Evolutionary conservation across 1,284 basidiomycete species (phyloP), one percentile per base, ranked within the genome.

Genomic region (Puccinia polysora): DNA sequence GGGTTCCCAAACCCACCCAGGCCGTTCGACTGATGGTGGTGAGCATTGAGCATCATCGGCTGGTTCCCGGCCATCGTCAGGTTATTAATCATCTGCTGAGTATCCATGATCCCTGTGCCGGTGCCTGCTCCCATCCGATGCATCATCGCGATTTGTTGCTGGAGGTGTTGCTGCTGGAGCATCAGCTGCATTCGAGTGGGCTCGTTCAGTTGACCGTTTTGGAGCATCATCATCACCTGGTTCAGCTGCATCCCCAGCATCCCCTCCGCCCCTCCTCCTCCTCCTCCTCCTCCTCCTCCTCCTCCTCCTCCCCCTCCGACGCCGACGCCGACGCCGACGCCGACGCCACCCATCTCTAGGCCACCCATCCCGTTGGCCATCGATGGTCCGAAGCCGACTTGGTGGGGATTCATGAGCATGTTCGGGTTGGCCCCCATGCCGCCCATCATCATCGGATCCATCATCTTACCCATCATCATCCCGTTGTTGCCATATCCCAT

Each of bases 141-240:
- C 63, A 74, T 60, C 70, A 75, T 73, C 23, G 73, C 65, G 52
- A 74, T 72, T 30, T 75, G 74, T 60, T 75, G 62, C 32, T 64
- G 75, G 65, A 73, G 64, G 69, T 78, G 76, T 74, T 76, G 79
- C 63, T 74, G 80, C 72, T 80, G 79, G 45, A 63, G 63, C 32
- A 74, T 73, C 1, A 78, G 53, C 75, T 87, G 85, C 78, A 87
- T 88, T 28, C 89, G 86, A 72, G 89, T 87, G 68, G 85, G 84
- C 32, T 81, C 79, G 3, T 88, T 88, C 4, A 91, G 82, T 18
- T 58, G 55, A 32, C 86, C 84, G 77, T 89, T 90, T 79, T 88
- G 86, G 73, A 90, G 84, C 83, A 89, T 87, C 74, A 85, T 82
- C 60, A 86, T 86, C 53, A 90, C 82, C 77, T 90, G 89, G 40